Percentiles rank a stretch among this genome's conserved stretches.
These are phyloP conservation scores for Fusarium phyllophilum DNA, from an alignment of 2,329 filamentous ascomycete genomes.

Conservation along the genomic window DNA sequence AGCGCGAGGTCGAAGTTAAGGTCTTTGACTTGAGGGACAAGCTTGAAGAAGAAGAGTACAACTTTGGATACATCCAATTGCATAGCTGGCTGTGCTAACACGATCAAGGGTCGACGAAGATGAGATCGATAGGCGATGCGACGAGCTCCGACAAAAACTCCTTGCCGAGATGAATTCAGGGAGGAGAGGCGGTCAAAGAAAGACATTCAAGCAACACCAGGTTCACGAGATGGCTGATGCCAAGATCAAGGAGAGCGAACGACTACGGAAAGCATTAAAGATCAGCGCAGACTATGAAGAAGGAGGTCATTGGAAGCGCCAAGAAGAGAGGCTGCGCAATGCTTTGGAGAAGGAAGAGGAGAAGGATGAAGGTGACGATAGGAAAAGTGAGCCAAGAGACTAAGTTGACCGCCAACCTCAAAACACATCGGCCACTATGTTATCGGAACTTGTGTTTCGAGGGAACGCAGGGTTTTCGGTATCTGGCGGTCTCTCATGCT, in stretches of 20 bases:
- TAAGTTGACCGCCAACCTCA: not conserved
- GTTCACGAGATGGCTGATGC: constrained; percentile 96
- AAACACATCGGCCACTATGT: not conserved
- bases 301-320: constrained; percentile 84
- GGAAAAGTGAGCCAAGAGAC: constrained; percentile 42
- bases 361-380: constrained; percentile 51
- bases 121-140: constrained; percentile 78
- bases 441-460: not conserved
- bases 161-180: constrained; percentile 51
- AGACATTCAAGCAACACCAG: constrained; percentile 85
- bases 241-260: constrained; percentile 95
- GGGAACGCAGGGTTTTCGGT: not conserved
- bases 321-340: constrained; percentile 74
- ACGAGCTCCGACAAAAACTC: constrained; percentile 55
- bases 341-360: constrained; percentile 56
- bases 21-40: constrained; percentile 90
- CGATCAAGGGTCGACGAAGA: constrained; percentile 79
- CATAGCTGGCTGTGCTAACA: constrained; percentile 7
- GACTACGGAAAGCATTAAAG: constrained; percentile 84
- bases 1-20: constrained; percentile 90
- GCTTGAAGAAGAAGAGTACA: constrained; percentile 88
- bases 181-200: constrained; percentile 50
- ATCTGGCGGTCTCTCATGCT: not conserved
- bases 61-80: not conserved
- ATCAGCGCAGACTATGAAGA: constrained; percentile 89